Percentiles rank a stretch among this genome's conserved stretches.
These are phyloP conservation scores for Thielaviopsis musarum DNA, from an alignment of 2,329 filamentous ascomycete species.

Conservation along the genomic window DNA sequence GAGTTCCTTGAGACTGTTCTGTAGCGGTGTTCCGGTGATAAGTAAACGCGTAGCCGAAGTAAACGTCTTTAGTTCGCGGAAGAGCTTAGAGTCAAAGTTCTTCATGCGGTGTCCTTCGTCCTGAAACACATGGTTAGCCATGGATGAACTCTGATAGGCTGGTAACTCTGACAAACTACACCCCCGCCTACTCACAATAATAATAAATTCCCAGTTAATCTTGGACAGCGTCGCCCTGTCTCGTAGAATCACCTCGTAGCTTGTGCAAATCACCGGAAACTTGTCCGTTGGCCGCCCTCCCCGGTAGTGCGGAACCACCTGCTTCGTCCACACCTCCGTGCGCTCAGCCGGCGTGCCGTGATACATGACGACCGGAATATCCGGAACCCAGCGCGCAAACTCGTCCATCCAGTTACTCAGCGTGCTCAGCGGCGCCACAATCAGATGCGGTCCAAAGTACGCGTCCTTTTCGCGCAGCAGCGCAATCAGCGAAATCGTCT, in stretches of 20 bases:
- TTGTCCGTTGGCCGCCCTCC: slow-evolving; percentile 28
- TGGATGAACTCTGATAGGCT: not conserved
- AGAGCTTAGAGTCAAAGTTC: slow-evolving; percentile 84
- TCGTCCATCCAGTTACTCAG: slow-evolving; percentile 94
- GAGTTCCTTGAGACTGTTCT: slow-evolving; percentile 87
- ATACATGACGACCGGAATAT: slow-evolving; percentile 77
- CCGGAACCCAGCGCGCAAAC: slow-evolving; percentile 77
- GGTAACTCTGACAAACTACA: not conserved
- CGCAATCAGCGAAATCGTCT: slow-evolving; percentile 76
- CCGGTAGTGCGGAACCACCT: slow-evolving; percentile 52
- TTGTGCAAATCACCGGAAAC: slow-evolving; percentile 88
- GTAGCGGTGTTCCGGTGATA: slow-evolving; percentile 86
- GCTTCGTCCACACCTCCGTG: slow-evolving; percentile 55
- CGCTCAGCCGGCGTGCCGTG: slow-evolving; percentile 70
- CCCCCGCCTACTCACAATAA: slow-evolving; percentile 46
- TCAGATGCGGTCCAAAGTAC: slow-evolving; percentile 72
- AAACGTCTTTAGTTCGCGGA: slow-evolving; percentile 76
- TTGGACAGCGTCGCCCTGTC: slow-evolving; percentile 67
- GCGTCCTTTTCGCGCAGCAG: slow-evolving; percentile 73
- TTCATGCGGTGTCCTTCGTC: slow-evolving; percentile 96
- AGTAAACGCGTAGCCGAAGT: slow-evolving; percentile 78
- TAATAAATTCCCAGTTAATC: slow-evolving; percentile 94
- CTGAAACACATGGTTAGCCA: slow-evolving; percentile 21
- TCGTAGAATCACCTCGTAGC: slow-evolving; percentile 88
- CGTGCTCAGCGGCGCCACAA: slow-evolving; percentile 80